These are phyloP conservation scores for Penicillium malachiteum DNA, from an alignment of 495 filamentous ascomycete species.

Conservation along the genomic window DNA sequence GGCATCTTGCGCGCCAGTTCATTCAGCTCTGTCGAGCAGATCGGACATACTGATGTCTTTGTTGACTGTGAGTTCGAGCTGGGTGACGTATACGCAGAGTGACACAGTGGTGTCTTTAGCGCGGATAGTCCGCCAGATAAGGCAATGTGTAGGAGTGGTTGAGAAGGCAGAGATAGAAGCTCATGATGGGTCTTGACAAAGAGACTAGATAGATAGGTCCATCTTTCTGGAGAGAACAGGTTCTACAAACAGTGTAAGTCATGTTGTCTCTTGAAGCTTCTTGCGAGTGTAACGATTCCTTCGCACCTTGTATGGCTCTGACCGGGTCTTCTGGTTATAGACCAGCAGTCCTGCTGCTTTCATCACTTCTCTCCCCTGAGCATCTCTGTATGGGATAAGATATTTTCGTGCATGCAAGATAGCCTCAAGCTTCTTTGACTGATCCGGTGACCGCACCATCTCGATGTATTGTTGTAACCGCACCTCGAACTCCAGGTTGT, in stretches of 20 bases:
- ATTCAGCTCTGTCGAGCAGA: slow-evolving; percentile 93
- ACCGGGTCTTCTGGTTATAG: slow-evolving; percentile 58
- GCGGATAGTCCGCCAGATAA: slow-evolving; percentile 89
- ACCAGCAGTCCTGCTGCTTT: slow-evolving; percentile 80
- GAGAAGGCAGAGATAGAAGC: slow-evolving; percentile 76
- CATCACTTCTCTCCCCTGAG: slow-evolving; percentile 62
- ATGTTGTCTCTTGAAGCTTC: no score
- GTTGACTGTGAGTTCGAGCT: slow-evolving; percentile 59
- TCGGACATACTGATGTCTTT: slow-evolving; percentile 77
- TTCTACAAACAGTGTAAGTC: slow-evolving; percentile 41
- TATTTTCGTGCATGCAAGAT: slow-evolving; percentile 77
- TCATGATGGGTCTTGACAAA: slow-evolving; percentile 86
- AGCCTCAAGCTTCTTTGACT: slow-evolving; percentile 67
- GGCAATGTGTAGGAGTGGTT: slow-evolving; percentile 88
- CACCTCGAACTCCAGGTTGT: slow-evolving; percentile 88
- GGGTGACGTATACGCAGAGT: slow-evolving; percentile 62
- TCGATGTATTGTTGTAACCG: slow-evolving; percentile 97
- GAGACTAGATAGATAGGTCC: slow-evolving; percentile 71
- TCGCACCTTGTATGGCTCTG: slow-evolving; percentile 64
- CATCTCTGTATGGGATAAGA: slow-evolving; percentile 52
- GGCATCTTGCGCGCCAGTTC: slow-evolving; percentile 83
- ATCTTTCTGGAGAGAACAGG: slow-evolving; percentile 70
- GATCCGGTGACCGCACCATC: slow-evolving; percentile 65
- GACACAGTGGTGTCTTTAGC: slow-evolving; percentile 93
- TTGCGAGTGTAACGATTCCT: not conserved